These are phyloP conservation scores for Apium graveolens DNA, from an alignment of 129 eudicot genomes.

Conservation along the genomic window DNA sequence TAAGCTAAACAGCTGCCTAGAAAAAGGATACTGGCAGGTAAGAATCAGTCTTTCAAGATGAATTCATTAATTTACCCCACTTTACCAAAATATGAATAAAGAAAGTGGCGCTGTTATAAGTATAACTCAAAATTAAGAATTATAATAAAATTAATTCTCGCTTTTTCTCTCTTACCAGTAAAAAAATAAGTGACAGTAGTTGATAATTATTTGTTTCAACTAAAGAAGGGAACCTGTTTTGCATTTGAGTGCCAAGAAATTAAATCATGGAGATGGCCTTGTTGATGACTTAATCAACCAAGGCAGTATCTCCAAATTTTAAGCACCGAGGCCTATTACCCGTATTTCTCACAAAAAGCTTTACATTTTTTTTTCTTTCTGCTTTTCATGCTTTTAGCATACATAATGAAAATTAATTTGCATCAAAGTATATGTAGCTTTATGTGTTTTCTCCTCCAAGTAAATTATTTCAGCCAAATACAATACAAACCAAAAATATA, in stretches of 20 bases:
- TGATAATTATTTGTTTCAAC: not conserved
- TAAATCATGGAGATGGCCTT: not conserved
- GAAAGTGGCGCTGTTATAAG: not conserved
- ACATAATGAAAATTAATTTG: not conserved
- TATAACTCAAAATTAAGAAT: not conserved
- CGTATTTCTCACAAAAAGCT: not conserved
- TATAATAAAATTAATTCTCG: not conserved
- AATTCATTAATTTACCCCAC: not conserved
- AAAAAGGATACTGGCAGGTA: not conserved
- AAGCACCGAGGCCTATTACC: not conserved
- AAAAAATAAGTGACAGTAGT: not conserved
- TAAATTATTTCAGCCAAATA: not conserved
- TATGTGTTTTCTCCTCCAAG: not conserved
- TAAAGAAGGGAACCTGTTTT: not conserved
- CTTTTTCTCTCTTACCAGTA: not conserved
- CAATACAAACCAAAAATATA: not conserved
- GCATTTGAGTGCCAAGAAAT: not conserved
- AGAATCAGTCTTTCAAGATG: not conserved
- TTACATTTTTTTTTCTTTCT: no score
- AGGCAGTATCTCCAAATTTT: not conserved
- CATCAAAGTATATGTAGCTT: not conserved
- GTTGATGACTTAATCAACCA: constrained; percentile 4
- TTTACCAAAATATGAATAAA: not conserved
- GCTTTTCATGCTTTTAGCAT: constrained; percentile 4
- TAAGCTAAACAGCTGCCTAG: not conserved